Evolutionary conservation across 2,329 filamentous ascomycete species (phyloP).

Genomic region (Aspergillus cejpii): DNA sequence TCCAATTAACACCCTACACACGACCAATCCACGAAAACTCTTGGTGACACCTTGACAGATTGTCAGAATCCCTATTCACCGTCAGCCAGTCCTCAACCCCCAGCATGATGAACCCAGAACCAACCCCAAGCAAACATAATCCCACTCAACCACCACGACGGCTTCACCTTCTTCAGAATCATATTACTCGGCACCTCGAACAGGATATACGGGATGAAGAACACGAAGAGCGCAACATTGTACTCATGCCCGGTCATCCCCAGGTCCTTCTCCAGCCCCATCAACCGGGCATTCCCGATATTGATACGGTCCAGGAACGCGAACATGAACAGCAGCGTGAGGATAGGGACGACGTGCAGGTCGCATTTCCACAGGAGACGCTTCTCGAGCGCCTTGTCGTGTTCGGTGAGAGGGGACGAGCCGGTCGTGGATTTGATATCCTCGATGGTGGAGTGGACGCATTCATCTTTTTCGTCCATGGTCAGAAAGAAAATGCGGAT

Average conservation of each 20-base stretch:
- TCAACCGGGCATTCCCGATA: constrained; percentile 45
- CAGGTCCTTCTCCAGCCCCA: constrained; percentile 41
- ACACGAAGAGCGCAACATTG: constrained; percentile 41
- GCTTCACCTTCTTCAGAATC: constrained; percentile 40
- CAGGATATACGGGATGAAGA: constrained; percentile 44
- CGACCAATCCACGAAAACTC: constrained; percentile 37
- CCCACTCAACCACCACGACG: constrained; percentile 38
- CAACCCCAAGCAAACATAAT: constrained; percentile 40
- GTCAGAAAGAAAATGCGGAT: too few relatives aligned
- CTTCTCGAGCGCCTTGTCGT: constrained; percentile 34
- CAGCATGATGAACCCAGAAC: constrained; percentile 5
- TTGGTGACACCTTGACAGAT: constrained; percentile 40
- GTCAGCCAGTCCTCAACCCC: not conserved
- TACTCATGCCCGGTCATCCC: constrained; percentile 40
- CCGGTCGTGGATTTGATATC: constrained; percentile 11
- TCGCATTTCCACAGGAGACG: constrained; percentile 46
- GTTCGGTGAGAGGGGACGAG: not conserved
- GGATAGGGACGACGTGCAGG: constrained; percentile 43
- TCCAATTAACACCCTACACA: constrained; percentile 33
- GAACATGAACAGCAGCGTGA: constrained; percentile 43
- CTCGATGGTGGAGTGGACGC: constrained; percentile 14
- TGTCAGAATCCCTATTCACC: constrained; percentile 34
- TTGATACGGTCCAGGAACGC: constrained; percentile 45
- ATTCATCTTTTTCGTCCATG: constrained; percentile 7
- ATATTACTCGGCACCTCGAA: constrained; percentile 45